Evolutionary conservation across 2,329 filamentous ascomycete species (phyloP), one percentile per base, ranked within the genome.

Genomic region (Aspergillus tubingensis): DNA sequence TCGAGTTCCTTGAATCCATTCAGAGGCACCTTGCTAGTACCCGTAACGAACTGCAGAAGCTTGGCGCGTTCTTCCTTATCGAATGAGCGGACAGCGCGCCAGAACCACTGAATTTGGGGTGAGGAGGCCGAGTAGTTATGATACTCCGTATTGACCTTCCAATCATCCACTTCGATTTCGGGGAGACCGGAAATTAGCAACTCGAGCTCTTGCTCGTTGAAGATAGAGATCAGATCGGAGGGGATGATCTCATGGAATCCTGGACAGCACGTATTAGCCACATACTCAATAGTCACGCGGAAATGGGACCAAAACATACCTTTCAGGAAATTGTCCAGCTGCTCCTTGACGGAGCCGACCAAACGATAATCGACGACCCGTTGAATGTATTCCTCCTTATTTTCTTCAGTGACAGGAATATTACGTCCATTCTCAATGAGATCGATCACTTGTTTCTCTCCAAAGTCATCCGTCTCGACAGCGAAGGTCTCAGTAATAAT

Each of bases 1-100:
- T 99, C 96, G 6, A 99, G 86, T 77, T 99, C 95, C 80, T 96
- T 97, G 85, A 99, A 99, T 11, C 95, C 95, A 70, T 99, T 99
- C 53, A 99, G 87, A 41, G 95, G 95, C 50, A 99, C 96, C 80
- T 99, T 99, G 76, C 91, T 96, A 17, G 96, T 99, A 75, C 95
- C 95, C 1, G 96, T 99, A 67, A 99, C 95, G 76, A 99, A 99
- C 73, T 99, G 95, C 48, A 99, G 85, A 64, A 99, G 82, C 79
- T 99, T 99, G 69, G 95, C 95, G 62, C 92, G 91, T 80, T 99
- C 96, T 80, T 99, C 96, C 80, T 98, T 98, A 81, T 98, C 96
- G 73, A 97, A 99, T 4, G 93, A 96, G 69, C 95, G 89, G 47
- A 99, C 88, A 25, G 95, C 95, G 71, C 96, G 90, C 95, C 95